Evolutionary conservation across 495 filamentous ascomycete species (phyloP), one percentile per base, ranked within the genome.

Genomic region (Xylona heveae): DNA sequence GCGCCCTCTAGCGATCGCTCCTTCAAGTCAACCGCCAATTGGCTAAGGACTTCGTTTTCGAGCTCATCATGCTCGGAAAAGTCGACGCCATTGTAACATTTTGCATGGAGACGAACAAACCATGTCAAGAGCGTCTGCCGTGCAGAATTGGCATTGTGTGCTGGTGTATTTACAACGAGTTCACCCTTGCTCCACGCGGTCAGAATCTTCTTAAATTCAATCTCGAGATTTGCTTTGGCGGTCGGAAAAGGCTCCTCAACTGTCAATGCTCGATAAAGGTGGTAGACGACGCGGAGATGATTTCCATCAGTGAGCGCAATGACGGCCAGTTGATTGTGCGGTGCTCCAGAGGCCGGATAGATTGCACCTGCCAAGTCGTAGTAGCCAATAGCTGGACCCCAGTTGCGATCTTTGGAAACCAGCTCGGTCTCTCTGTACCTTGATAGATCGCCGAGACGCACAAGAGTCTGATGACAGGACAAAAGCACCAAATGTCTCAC

Each of bases 101-200:
- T 72, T 10, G 78, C 78, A 49, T 94, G 85, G 20, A 95, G 66
- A 40, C 79, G 73, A 38, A 90, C 66, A 41, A 93, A 94, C 77
- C 74, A 91, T 22, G 61, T 70, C 28, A 69, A 55, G 50, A 92
- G 52, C 8, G 68, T 59, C 37, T 51, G 58, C 3, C 57, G 55
- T 4, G 58, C 50, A 28, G 58, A 54, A 34, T 56, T 59, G 16
- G 56, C 58, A 49, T 68, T 57, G 31, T 47, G 35, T 32, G 61
- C 48, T 29, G 33, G 26, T 25, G 35, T 36, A 35, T 61, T 52
- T 20, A 47, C 53, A 26, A 71, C 66, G 37, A 72, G 43, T 36
- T 73, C 65, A 25, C 59, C 56, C 33, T 68, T 70, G 7, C 59
- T 52, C 64, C 67, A 77, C 22, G 63, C 58, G 27, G 52, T 57